phyloP scores from a whole-genome alignment of 495 filamentous ascomycete genomes.

The Filosporella fistucella region DNA sequence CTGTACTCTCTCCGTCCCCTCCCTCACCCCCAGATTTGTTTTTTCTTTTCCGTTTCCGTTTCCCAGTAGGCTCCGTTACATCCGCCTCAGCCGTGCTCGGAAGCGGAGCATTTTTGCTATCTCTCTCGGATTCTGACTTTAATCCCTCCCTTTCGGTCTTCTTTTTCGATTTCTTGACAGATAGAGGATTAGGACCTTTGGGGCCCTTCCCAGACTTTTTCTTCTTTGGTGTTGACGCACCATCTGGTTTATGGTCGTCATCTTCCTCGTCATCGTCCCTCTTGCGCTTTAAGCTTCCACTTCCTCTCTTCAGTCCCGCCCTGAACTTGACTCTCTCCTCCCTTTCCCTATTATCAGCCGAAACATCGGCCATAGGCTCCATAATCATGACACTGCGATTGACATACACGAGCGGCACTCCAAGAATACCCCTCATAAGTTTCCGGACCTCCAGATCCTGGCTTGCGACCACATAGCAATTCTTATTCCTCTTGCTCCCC shows the following conservation, averaged over 20 bases:
- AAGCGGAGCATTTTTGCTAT: background rate
- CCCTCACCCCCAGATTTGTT: constrained; percentile 27
- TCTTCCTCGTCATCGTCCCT: constrained; percentile 43
- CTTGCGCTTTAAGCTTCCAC: constrained; percentile 46
- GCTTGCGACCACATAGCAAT: constrained; percentile 84
- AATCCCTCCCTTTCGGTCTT: constrained; percentile 2
- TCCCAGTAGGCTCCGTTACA: constrained; percentile 17
- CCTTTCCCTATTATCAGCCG: constrained; percentile 54
- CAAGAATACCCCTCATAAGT: constrained; percentile 54
- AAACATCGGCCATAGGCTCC: constrained; percentile 75
- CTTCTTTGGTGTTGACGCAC: constrained; percentile 52
- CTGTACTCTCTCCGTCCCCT: constrained; percentile 3
- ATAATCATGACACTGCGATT: constrained; percentile 84
- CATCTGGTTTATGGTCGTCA: constrained; percentile 25
- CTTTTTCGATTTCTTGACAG: constrained; percentile 78
- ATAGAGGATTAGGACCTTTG: constrained; percentile 86
- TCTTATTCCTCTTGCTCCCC: constrained; percentile 68
- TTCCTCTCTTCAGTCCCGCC: constrained; percentile 58
- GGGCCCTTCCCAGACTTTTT: constrained; percentile 50
- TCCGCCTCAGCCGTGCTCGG: background rate
- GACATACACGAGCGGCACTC: constrained; percentile 74
- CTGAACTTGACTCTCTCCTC: constrained; percentile 76
- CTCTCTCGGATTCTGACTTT: constrained; percentile 19
- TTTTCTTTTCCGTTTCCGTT: constrained; percentile 42
- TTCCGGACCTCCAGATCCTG: constrained; percentile 57